A percentile compares a stretch with the other conserved stretches of the same genome.
These are phyloP conservation scores for Aureobasidium sp. DNA, from an alignment of 2,329 filamentous ascomycete genomes.

Conservation along the genomic window DNA sequence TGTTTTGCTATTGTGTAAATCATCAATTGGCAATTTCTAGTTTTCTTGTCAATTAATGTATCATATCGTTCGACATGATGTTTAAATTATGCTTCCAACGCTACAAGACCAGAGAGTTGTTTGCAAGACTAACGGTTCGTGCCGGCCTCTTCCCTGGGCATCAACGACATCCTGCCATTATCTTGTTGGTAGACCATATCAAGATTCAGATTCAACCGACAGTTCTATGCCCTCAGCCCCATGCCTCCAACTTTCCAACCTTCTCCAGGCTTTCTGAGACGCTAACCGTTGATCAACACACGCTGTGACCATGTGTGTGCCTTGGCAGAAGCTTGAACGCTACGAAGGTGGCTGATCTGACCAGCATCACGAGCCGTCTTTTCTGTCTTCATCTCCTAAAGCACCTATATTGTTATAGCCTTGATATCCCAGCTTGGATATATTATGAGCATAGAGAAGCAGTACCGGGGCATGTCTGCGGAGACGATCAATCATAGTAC, in stretches of 20 bases:
- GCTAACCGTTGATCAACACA: neutral
- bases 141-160: too few species aligned
- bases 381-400: neutral
- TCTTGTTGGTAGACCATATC: too few species aligned
- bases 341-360: conserved; percentile 6
- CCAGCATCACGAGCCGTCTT: neutral
- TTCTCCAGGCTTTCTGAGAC: neutral
- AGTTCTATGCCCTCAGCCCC: neutral
- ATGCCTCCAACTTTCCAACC: neutral
- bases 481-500: neutral
- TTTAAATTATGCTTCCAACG: too few species aligned
- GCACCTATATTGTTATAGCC: neutral
- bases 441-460: neutral
- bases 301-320: conserved; percentile 1
- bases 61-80: too few species aligned
- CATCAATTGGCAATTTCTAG: too few species aligned
- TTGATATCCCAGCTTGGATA: neutral
- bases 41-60: too few species aligned
- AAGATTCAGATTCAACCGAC: neutral
- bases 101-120: too few species aligned
- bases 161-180: too few species aligned
- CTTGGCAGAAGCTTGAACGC: conserved; percentile 11
- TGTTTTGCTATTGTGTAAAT: too few species aligned
- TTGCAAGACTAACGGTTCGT: too few species aligned
- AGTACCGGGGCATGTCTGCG: neutral